These are phyloP conservation scores for Phytophthora citricola DNA, from an alignment of 352 stramenopile species.

Conservation along the genomic window DNA sequence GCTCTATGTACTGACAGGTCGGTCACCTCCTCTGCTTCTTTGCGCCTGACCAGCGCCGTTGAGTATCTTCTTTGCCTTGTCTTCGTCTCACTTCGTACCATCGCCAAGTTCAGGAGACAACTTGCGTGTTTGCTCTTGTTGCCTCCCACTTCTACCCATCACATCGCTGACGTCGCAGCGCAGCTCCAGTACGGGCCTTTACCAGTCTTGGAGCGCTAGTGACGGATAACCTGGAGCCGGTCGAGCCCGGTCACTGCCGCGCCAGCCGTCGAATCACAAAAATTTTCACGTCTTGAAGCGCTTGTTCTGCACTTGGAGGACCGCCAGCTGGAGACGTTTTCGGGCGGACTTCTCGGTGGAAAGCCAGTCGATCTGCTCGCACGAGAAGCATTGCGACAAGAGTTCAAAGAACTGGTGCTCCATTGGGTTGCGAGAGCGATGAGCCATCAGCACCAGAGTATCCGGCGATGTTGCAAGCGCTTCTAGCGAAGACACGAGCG, in stretches of 20 bases:
- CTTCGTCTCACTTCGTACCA: constrained; percentile 24
- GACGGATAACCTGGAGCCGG: constrained; percentile 15
- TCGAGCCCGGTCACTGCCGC: constrained; percentile 22
- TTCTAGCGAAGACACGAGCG: constrained; percentile 66
- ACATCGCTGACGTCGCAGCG: constrained; percentile 29
- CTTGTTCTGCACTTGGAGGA: constrained; percentile 29
- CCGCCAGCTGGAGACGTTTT: constrained; percentile 21
- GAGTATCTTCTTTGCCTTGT: constrained; percentile 30
- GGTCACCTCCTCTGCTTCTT: constrained; percentile 23
- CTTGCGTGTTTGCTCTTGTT: constrained; percentile 29
- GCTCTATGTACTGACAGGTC: constrained; percentile 37
- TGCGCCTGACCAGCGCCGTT: constrained; percentile 18
- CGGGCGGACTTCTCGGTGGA: constrained; percentile 22
- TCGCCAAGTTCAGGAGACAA: constrained; percentile 19
- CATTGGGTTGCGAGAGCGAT: constrained; percentile 81
- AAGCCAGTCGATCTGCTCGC: constrained; percentile 57
- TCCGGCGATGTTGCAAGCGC: constrained; percentile 39
- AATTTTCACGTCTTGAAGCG: constrained; percentile 76
- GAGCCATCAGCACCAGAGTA: constrained; percentile 76
- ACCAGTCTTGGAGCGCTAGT: constrained; percentile 21
- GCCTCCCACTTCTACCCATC: constrained; percentile 22
- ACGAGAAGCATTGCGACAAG: constrained; percentile 51
- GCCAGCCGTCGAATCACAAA: constrained; percentile 53
- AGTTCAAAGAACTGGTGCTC: constrained; percentile 85
- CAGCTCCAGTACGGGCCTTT: constrained; percentile 23